Percentiles rank a stretch among this genome's conserved stretches.
Conservation (phyloP, 495 filamentous ascomycete genomes). For the Gamarada debralockiae region DNA sequence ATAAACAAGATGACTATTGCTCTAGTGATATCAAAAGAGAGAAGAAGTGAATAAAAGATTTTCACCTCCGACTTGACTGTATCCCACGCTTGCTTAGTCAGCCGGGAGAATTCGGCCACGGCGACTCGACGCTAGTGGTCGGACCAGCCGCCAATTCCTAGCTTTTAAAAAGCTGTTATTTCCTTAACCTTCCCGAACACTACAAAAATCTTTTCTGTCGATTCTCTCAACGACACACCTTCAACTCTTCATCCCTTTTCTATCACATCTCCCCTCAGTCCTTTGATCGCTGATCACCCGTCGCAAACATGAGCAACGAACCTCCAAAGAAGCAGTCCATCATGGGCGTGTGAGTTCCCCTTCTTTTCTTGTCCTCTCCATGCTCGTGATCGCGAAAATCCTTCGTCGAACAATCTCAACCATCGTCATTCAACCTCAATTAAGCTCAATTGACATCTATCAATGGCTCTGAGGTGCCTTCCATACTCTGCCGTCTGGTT, state of each 20-base stretch:
- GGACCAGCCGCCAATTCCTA: too few relatives aligned
- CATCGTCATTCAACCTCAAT: slow-evolving; percentile 11
- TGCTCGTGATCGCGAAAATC: slow-evolving; percentile 15
- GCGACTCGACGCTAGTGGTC: too few relatives aligned
- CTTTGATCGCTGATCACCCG: slow-evolving; percentile 33
- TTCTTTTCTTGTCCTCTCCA: slow-evolving; percentile 5
- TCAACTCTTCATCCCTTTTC: slow-evolving; percentile 18
- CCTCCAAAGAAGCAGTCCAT: slow-evolving; percentile 65
- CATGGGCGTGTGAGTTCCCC: slow-evolving; percentile 80
- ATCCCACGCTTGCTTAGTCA: too few relatives aligned
- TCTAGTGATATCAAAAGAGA: too few relatives aligned
- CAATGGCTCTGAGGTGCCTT: slow-evolving; percentile 14
- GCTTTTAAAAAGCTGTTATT: neutral
- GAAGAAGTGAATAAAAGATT: too few relatives aligned
- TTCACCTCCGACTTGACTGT: too few relatives aligned
- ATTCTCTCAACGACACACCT: slow-evolving; percentile 9
- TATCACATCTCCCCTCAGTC: slow-evolving; percentile 29
- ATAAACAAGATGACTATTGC: too few relatives aligned
- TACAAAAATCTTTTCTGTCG: slow-evolving; percentile 12
- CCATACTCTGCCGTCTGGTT: slow-evolving; percentile 1
- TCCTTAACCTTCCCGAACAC: neutral
- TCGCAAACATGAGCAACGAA: slow-evolving; percentile 43
- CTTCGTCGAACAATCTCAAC: slow-evolving; percentile 6
- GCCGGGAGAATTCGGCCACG: too few relatives aligned
- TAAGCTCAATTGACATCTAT: slow-evolving; percentile 19